Evolutionary conservation across 2,329 filamentous ascomycete genomes (phyloP), one percentile per base, ranked within the genome.

Genomic region (Fusarium albosuccineum): DNA sequence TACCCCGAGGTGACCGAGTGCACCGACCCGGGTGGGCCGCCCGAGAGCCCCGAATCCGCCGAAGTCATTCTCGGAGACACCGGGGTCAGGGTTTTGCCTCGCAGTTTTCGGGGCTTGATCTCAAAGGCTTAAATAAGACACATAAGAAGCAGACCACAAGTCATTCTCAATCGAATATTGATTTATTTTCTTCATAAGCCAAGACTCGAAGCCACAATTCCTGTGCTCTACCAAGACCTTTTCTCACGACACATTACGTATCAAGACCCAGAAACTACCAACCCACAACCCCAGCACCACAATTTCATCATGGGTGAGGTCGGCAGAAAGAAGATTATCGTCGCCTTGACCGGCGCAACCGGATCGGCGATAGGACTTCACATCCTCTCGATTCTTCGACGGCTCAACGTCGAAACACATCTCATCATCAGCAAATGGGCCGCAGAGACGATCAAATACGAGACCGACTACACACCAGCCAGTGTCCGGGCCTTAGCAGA

Each of bases 271-370:
- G 30, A 33, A 8, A 33, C 8, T 11, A 33, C 30, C 30, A 6
- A 9, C 11, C 30, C 11, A 9, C 11, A 11, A 3, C 11, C 6
- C 3, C 11, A 33, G 30, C 8, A 33, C 11, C 11, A 4, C 17
- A 33, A 33, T 11, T 40, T 9, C 37, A 16, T 33, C 14, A 82
- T 70, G 0, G 81, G 81, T 77, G 26, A 52, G 17, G 14, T 39
- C 8, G 26, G 40, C 3, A 56, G 58, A 37, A 66, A 64, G 36
- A 57, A 44, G 42, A 67, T 70, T 26, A 52, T 70, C 22, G 63
- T 70, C 10, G 67, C 67, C 48, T 62, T 70, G 40, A 70, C 67
- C 3, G 67, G 67, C 26, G 67, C 67, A 27, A 70, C 66, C 2
- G 67, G 66, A 11, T 61, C 67, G 11, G 50, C 49, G 33, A 67